Evolutionary conservation across 2,329 filamentous ascomycete species (phyloP).

Genomic region (Alternaria brassicae): DNA sequence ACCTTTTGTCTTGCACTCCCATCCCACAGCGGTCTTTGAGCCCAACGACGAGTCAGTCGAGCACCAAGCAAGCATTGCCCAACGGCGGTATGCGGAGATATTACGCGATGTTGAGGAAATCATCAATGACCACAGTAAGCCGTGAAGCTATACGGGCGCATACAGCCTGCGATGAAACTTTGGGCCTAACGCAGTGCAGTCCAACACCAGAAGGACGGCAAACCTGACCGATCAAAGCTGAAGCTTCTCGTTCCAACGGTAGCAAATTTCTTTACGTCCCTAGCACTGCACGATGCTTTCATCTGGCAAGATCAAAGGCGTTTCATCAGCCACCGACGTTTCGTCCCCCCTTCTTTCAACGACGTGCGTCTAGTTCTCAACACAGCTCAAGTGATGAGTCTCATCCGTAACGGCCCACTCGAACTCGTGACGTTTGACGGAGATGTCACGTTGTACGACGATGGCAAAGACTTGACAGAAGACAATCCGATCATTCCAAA

Average conservation of each 20-base stretch:
- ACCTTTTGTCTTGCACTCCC: constrained; percentile 94
- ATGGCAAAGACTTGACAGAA: constrained; percentile 79
- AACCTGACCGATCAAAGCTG: constrained; percentile 81
- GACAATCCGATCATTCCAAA: constrained; percentile 78
- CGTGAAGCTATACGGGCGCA: not conserved
- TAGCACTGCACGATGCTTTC: constrained; percentile 89
- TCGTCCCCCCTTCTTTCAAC: constrained; percentile 96
- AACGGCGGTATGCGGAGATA: constrained; percentile 91
- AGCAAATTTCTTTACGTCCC: constrained; percentile 89
- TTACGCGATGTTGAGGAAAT: constrained; percentile 91
- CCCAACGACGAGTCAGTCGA: constrained; percentile 68
- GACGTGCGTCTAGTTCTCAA: constrained; percentile 93
- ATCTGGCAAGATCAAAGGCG: constrained; percentile 85
- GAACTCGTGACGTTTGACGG: constrained; percentile 95
- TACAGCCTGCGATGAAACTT: not conserved
- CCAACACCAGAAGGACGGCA: constrained; percentile 70
- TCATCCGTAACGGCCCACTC: constrained; percentile 75
- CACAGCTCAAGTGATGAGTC: constrained; percentile 90
- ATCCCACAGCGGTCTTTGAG: constrained; percentile 87
- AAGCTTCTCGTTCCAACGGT: constrained; percentile 90
- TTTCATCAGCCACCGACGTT: constrained; percentile 87
- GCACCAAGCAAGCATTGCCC: constrained; percentile 79
- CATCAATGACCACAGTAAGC: constrained; percentile 86
- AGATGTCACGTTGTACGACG: constrained; percentile 88
- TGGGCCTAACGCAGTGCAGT: constrained; percentile 58